Evolutionary conservation across 2,329 filamentous ascomycete species (phyloP), one percentile per base, ranked within the genome.

Genomic region (Volutella citrinella): DNA sequence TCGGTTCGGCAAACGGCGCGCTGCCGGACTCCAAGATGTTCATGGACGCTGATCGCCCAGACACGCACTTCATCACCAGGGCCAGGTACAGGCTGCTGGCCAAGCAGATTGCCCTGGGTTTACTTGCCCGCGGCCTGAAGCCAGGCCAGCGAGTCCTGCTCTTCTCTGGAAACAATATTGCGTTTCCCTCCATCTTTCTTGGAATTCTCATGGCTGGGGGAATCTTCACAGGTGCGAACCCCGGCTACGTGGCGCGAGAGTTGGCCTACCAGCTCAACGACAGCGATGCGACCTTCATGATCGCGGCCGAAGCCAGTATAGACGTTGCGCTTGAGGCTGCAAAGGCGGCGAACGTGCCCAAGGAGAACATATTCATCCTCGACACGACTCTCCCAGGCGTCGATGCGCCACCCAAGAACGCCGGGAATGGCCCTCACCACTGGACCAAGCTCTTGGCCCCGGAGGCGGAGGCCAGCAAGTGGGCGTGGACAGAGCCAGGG

Each of bases 191-290:
- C 1, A 64, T 86, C 0, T 77, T 90, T 31, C 69, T 88, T 54
- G 86, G 86, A 10, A 69, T 84, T 7, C 65, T 88, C 21, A 88
- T 88, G 77, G 82, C 84, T 0, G 84, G 84, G 4, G 84, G 84
- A 1, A 66, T 91, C 30, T 90, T 91, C 61, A 84, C 81, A 0
- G 86, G 84, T 11, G 83, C 83, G 1, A 88, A 87, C 40, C 84
- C 84, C 0, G 69, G 68, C 3, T 87, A 53, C 19, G 80, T 86
- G 0, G 65, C 77, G 0, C 66, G 84, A 11, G 87, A 93, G 59
- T 61, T 94, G 22, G 82, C 80, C 2, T 84, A 87, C 56, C 87
- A 93, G 56, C 66, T 93, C 12, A 69, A 76, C 27, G 82, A 91
- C 56, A 82, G 80, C 28, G 81, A 74, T 0, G 80, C 85, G 0